A percentile compares a stretch with the other conserved stretches of the same genome.
phyloP scores from a whole-genome alignment of 129 eudicot species.

The Calendula officinalis region DNA sequence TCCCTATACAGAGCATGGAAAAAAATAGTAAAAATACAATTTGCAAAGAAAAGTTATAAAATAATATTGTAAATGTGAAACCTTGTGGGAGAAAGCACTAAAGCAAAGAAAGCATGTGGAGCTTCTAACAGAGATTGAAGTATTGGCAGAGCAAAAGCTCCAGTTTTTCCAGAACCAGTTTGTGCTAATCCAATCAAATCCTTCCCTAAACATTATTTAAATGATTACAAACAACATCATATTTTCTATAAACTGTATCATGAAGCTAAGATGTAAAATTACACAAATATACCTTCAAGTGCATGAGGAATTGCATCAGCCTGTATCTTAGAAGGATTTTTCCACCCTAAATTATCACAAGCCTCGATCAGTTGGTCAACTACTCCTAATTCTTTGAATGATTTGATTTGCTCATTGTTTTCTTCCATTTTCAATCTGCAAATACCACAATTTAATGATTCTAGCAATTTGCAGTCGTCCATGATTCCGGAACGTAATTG shows the following conservation, averaged over 20 bases:
- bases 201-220: slow-evolving; percentile 44
- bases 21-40: background rate
- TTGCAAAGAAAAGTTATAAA: background rate
- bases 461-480: background rate
- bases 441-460: background rate
- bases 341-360: slow-evolving; percentile 78
- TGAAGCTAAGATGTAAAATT: too few species aligned
- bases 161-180: slow-evolving; percentile 98
- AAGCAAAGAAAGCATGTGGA: slow-evolving; percentile 68
- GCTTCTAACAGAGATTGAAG: slow-evolving; percentile 57
- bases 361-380: slow-evolving; percentile 58
- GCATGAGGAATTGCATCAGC: slow-evolving; percentile 80
- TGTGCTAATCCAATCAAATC: slow-evolving; percentile 94
- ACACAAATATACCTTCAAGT: slow-evolving; percentile 52
- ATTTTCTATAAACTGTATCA: background rate
- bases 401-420: slow-evolving; percentile 34
- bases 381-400: slow-evolving; percentile 65
- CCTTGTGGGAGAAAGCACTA: slow-evolving; percentile 93
- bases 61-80: background rate
- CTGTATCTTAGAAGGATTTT: slow-evolving; percentile 70
- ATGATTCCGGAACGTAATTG: background rate
- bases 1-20: slow-evolving; percentile 37
- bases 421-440: slow-evolving; percentile 45
- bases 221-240: slow-evolving; percentile 3
- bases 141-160: slow-evolving; percentile 91